phyloP scores from a whole-genome alignment of 371 early-diverging fungal genomes.

The Umbelopsis sp. region DNA sequence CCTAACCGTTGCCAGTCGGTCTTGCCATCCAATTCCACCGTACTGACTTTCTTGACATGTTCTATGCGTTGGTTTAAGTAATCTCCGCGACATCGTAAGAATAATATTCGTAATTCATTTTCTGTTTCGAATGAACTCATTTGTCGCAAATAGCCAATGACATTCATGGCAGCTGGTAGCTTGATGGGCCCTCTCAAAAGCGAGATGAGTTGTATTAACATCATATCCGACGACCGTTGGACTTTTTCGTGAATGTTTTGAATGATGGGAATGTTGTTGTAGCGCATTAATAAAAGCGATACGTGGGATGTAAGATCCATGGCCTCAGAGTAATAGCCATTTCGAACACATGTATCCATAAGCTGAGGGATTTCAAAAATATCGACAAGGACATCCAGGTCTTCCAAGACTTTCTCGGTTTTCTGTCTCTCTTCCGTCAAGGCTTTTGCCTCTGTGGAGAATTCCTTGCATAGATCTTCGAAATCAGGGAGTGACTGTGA shows the following conservation, averaged over 20 bases:
- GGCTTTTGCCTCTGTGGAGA: conserved; percentile 33
- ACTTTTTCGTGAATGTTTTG: conserved; percentile 67
- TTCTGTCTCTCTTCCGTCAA: conserved; percentile 53
- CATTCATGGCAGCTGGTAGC: conserved; percentile 76
- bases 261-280: conserved; percentile 62
- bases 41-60: conserved; percentile 34
- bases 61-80: conserved; percentile 60
- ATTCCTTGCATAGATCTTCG: conserved; percentile 51
- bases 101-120: conserved; percentile 72
- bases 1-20: conserved; percentile 35
- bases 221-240: conserved; percentile 63
- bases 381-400: conserved; percentile 65
- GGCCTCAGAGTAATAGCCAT: conserved; percentile 84
- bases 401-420: conserved; percentile 58
- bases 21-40: conserved; percentile 28
- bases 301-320: conserved; percentile 83
- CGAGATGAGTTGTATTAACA: conserved; percentile 73
- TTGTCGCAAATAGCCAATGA: conserved; percentile 79
- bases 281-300: conserved; percentile 59
- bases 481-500: conserved; percentile 53
- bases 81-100: conserved; percentile 73
- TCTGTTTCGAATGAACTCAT: conserved; percentile 75
- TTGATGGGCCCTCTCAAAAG: conserved; percentile 77
- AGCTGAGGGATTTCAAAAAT: conserved; percentile 80
- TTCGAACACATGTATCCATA: conserved; percentile 82